Evolutionary conservation across 1,139 yeast genomes (phyloP), one percentile per base, ranked within the genome.

Genomic region (Hansenula anomala): DNA sequence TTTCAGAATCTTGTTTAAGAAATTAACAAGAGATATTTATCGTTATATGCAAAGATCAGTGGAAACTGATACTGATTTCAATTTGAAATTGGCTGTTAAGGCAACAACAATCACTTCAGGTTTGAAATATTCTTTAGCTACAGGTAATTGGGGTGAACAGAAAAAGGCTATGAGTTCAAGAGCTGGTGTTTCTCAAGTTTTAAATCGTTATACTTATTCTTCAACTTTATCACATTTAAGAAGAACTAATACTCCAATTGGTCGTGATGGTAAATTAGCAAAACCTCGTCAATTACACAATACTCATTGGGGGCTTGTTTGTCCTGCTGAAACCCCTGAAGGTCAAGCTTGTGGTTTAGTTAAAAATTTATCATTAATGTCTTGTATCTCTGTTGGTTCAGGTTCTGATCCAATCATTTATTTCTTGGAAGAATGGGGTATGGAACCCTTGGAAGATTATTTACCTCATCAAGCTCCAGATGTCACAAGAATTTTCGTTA

Each of bases 71-170:
- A 88, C 89, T 63, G 98, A 90, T 63, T 92, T 92, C 72, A 92
- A 92, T 61, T 76, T 92, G 66, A 90, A 96, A 33, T 75, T 92
- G 56, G 98, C 98, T 24, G 97, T 92, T 52, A 92, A 92, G 67
- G 89, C 97, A 17, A 94, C 90, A 54, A 92, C 97, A 8, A 88
- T 92, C 54, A 94, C 98, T 30, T 94, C 95, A 49, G 99, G 99
- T 61, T 78, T 92, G 64, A 86, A 95, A 63, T 94, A 92, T 66
- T 94, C 98, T 28, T 75, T 92, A 55, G 98, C 99, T 37, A 92
- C 99, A 15, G 99, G 99, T 72, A 92, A 94, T 68, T 92, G 99
- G 99, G 98, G 98, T 69, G 98, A 94, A 67, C 98, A 92, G 64
- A 92, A 90, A 81, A 94, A 92, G 66, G 97, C 97, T 18, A 92